Evolutionary conservation across 2,329 filamentous ascomycete genomes (phyloP), one percentile per base, ranked within the genome.

Genomic region (Knoxdaviesia capensis): DNA sequence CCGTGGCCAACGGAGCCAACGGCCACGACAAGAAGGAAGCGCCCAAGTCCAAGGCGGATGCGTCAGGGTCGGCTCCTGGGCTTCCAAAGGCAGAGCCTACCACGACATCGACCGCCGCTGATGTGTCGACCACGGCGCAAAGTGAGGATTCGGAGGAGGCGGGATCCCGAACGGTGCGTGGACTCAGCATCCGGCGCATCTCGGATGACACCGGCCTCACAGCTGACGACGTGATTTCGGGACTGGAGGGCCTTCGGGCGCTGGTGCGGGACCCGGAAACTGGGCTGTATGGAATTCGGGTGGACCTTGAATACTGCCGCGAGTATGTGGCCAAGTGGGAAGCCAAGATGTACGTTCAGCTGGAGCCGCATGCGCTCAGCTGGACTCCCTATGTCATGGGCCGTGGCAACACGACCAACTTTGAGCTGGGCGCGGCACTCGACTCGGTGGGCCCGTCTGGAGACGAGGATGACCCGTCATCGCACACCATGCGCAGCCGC

Each of bases 301-400:
- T 96, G 20, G 87, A 96, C 56, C 67, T 84, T 44, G 69, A 76
- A 4, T 94, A 88, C 54, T 94, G 88, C 58, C 75, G 75, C 44
- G 77, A 88, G 48, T 93, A 94, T 51, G 81, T 94, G 46, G 71
- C 74, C 32, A 90, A 88, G 48, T 94, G 88, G 74, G 83, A 94
- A 53, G 69, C 71, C 40, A 94, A 94, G 54, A 77, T 80, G 7
- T 92, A 94, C 50, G 82, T 94, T 28, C 80, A 77, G 51, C 71
- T 98, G 34, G 81, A 90, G 49, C 74, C 81, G 0, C 75, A 80
- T 38, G 77, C 77, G 11, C 68, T 98, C 30, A 80, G 87, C 7
- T 98, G 90, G 90, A 94, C 87, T 9, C 90, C 90, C 0, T 98
- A 94, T 56, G 77, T 96, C 36, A 96, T 94, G 86, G 88, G 90